These are phyloP conservation scores for Metschnikowia borealis DNA, from an alignment of 805 yeast species.

Conservation along the genomic window DNA sequence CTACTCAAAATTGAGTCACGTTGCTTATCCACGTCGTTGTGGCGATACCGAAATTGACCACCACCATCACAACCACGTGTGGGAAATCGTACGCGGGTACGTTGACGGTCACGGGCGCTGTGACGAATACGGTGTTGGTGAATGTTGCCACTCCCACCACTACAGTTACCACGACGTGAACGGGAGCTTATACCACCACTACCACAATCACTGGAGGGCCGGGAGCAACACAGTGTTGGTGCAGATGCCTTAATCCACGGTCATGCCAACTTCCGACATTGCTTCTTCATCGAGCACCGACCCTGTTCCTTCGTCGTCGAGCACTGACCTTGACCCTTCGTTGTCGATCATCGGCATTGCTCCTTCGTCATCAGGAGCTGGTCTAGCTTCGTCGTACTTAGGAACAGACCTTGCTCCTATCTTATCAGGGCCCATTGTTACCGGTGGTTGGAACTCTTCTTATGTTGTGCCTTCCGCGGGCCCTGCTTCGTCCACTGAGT, in stretches of 20 bases:
- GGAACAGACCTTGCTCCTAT: too few species aligned
- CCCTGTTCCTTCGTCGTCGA: too few species aligned
- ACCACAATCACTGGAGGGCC: constrained; percentile 3
- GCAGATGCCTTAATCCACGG: constrained; percentile 4
- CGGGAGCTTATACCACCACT: constrained; percentile 2
- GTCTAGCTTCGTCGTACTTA: too few species aligned
- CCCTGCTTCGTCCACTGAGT: not conserved
- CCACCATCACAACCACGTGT: constrained; percentile 2
- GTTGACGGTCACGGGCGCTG: constrained; percentile 8
- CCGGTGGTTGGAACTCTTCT: not conserved
- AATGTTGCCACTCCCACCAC: constrained; percentile 8
- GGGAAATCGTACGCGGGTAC: not conserved
- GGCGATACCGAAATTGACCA: not conserved
- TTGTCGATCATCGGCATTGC: too few species aligned
- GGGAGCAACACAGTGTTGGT: constrained; percentile 9
- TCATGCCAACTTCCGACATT: not conserved
- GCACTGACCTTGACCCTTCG: too few species aligned
- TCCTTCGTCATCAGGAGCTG: too few species aligned
- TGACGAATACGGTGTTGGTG: constrained; percentile 3
- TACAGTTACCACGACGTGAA: constrained; percentile 1
- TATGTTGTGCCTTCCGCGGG: not conserved
- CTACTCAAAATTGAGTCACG: too few species aligned
- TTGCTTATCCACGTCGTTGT: too few species aligned
- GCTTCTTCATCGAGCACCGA: not conserved
- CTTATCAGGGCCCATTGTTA: not conserved